Percentiles rank a stretch among this genome's conserved stretches.
phyloP scores from a whole-genome alignment of 83 land plant species.

The Isoetes engelmannii region DNA sequence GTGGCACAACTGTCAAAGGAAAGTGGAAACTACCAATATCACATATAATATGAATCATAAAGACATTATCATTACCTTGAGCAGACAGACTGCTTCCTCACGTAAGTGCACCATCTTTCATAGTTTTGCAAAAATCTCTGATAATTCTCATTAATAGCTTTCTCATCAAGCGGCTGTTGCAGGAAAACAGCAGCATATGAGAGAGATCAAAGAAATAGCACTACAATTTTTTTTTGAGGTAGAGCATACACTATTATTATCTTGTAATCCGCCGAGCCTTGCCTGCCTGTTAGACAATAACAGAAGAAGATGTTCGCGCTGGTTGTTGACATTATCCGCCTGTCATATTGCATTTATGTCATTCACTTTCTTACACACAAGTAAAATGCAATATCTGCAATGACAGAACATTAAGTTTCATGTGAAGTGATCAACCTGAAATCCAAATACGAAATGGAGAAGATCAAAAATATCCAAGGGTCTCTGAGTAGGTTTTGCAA shows the following conservation, averaged over 20 bases:
- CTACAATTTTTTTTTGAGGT: background rate
- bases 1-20: too few relatives aligned
- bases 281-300: constrained; percentile 5
- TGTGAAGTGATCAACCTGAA: constrained; percentile 6
- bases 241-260: background rate
- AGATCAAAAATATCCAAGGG: constrained; percentile 9
- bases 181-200: background rate
- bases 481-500: background rate
- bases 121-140: constrained; percentile 1
- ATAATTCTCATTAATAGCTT: background rate
- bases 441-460: constrained; percentile 8
- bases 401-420: background rate
- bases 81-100: constrained; percentile 4
- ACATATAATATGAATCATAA: background rate
- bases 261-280: background rate
- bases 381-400: background rate
- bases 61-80: background rate
- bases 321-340: constrained; percentile 20
- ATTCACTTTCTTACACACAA: background rate
- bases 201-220: background rate
- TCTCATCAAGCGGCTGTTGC: background rate
- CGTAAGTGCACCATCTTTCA: constrained; percentile 11
- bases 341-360: background rate
- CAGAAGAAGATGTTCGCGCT: constrained; percentile 20
- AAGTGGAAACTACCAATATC: too few relatives aligned